A percentile compares a stretch with the other conserved stretches of the same genome.
phyloP scores from a whole-genome alignment of 2,329 filamentous ascomycete genomes.

The Emergomyces orientalis region DNA sequence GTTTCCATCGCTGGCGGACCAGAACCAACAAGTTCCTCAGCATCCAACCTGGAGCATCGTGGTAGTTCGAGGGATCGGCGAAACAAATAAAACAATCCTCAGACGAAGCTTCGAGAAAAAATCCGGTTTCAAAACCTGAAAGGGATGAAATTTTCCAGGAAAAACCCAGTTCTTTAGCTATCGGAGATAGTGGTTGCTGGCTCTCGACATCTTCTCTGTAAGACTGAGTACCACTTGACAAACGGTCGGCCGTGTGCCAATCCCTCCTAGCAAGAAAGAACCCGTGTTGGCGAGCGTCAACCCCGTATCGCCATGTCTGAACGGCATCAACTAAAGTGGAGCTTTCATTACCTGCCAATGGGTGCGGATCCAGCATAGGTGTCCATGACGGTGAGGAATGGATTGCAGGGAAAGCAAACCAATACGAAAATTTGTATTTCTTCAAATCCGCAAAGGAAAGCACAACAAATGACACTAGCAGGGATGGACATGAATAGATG shows the following conservation, averaged over 20 bases:
- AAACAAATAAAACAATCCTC: constrained; percentile 78
- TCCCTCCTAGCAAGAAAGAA: constrained; percentile 88
- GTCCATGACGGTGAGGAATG: constrained; percentile 83
- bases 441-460: constrained; percentile 94
- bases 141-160: constrained; percentile 71
- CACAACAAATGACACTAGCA: constrained; percentile 79
- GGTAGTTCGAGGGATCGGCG: constrained; percentile 84
- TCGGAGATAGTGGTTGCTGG: constrained; percentile 44
- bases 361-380: constrained; percentile 30
- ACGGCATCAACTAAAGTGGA: constrained; percentile 70
- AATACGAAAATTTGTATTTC: constrained; percentile 96
- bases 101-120: constrained; percentile 65
- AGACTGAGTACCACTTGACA: constrained; percentile 16
- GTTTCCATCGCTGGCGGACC: constrained; percentile 68
- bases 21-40: constrained; percentile 80
- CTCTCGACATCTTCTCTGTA: constrained; percentile 15
- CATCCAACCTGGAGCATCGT: constrained; percentile 83
- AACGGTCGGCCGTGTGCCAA: constrained; percentile 29
- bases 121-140: constrained; percentile 71
- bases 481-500: constrained; percentile 87
- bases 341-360: constrained; percentile 60
- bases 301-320: constrained; percentile 76
- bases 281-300: constrained; percentile 76
- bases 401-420: constrained; percentile 91
- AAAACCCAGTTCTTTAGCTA: constrained; percentile 52